Evolutionary conservation across 1,139 yeast genomes (phyloP).

Genomic region (Yamadazyma spencermartinsiae): DNA sequence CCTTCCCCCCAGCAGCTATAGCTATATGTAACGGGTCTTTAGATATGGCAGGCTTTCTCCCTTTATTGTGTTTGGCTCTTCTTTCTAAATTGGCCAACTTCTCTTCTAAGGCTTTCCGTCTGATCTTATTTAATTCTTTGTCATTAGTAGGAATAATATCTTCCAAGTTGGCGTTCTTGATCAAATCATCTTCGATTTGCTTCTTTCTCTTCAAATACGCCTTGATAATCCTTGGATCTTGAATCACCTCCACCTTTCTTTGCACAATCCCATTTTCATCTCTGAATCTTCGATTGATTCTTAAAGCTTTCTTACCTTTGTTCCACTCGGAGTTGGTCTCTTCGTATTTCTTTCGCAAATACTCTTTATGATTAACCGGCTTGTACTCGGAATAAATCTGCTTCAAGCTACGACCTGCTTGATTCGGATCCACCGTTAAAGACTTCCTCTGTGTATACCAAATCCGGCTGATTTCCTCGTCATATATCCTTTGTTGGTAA

Average conservation of each 20-base stretch:
- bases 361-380: slow-evolving; percentile 39
- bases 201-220: slow-evolving; percentile 83
- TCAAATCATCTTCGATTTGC: slow-evolving; percentile 68
- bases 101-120: slow-evolving; percentile 77
- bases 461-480: slow-evolving; percentile 82
- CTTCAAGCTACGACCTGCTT: slow-evolving; percentile 24
- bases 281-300: slow-evolving; percentile 75
- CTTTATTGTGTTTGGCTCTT: slow-evolving; percentile 50
- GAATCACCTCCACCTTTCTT: slow-evolving; percentile 73
- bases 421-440: slow-evolving; percentile 48
- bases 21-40: slow-evolving; percentile 41
- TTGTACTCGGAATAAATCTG: slow-evolving; percentile 40
- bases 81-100: slow-evolving; percentile 83
- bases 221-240: slow-evolving; percentile 83
- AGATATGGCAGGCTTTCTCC: slow-evolving; percentile 26
- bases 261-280: slow-evolving; percentile 88
- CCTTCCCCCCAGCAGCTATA: slow-evolving; percentile 47
- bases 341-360: slow-evolving; percentile 25
- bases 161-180: slow-evolving; percentile 57
- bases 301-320: slow-evolving; percentile 47
- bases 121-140: slow-evolving; percentile 77
- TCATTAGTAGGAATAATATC: slow-evolving; percentile 80
- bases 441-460: slow-evolving; percentile 87
- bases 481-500: slow-evolving; percentile 87
- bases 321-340: slow-evolving; percentile 25